Evolutionary conservation across 768 basidiomycete species (phyloP).

Genomic region (Suillus luteus): DNA sequence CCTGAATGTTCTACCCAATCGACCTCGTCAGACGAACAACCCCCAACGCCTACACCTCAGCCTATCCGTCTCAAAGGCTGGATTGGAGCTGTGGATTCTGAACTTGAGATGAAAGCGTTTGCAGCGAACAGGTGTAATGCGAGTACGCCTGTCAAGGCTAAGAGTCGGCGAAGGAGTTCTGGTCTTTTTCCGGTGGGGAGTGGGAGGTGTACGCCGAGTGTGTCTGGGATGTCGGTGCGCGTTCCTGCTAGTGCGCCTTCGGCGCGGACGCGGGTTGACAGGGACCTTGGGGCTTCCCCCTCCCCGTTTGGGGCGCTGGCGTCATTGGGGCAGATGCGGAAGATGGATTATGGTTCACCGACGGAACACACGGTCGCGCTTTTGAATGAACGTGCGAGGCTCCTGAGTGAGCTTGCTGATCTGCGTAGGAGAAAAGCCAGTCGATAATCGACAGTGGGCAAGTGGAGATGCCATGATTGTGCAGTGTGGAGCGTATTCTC

Average conservation of each 20-base stretch:
- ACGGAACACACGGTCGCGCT: conserved; percentile 51
- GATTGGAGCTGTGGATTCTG: conserved; percentile 56
- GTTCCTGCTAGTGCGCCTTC: conserved; percentile 1
- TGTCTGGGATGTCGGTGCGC: neutral
- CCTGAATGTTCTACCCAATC: conserved; percentile 3
- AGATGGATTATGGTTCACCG: conserved; percentile 36
- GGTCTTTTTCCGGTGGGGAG: neutral
- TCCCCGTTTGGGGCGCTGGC: neutral
- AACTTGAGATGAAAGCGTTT: conserved; percentile 53
- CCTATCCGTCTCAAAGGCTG: conserved; percentile 53
- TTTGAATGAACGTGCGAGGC: conserved; percentile 56
- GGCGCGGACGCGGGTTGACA: neutral
- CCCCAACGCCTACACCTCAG: conserved; percentile 24
- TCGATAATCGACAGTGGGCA: neutral
- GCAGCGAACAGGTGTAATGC: conserved; percentile 36
- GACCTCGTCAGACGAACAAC: conserved; percentile 11
- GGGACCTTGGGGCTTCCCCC: neutral
- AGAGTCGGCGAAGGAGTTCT: conserved; percentile 8
- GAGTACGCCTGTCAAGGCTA: conserved; percentile 31
- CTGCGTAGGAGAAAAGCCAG: conserved; percentile 34
- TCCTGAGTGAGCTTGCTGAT: conserved; percentile 56
- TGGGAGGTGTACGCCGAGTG: conserved; percentile 5
- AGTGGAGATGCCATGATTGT: neutral
- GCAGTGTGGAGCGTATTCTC: neutral
- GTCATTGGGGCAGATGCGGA: conserved; percentile 6